Evolutionary conservation across 768 basidiomycete species (phyloP).

Genomic region (Xerocomus spinulosus): DNA sequence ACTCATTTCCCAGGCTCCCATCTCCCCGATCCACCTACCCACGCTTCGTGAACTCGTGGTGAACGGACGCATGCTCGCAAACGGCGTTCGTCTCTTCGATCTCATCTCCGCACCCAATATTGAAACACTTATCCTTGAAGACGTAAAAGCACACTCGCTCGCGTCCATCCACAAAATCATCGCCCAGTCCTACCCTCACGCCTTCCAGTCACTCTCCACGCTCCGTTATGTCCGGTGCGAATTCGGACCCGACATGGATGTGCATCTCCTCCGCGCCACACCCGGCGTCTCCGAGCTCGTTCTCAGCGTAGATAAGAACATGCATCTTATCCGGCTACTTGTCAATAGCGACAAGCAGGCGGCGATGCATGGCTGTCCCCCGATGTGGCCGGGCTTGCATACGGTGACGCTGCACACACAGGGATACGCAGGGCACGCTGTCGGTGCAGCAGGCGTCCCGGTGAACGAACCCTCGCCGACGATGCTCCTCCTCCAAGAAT

Average conservation of each 20-base stretch:
- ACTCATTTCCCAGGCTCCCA: slow-evolving; percentile 15
- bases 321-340: slow-evolving; percentile 29
- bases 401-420: slow-evolving; percentile 29
- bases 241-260: slow-evolving; percentile 29
- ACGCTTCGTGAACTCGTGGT: slow-evolving; percentile 29
- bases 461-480: slow-evolving; percentile 29
- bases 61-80: slow-evolving; percentile 27
- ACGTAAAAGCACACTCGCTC: slow-evolving; percentile 26
- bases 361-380: slow-evolving; percentile 21
- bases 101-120: slow-evolving; percentile 30
- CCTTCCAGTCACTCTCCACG: slow-evolving; percentile 26
- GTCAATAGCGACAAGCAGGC: slow-evolving; percentile 34
- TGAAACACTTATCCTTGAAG: slow-evolving; percentile 30
- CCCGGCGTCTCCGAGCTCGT: slow-evolving; percentile 31
- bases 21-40: slow-evolving; percentile 22
- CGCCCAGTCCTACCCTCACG: slow-evolving; percentile 22
- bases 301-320: slow-evolving; percentile 27
- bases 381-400: slow-evolving; percentile 28
- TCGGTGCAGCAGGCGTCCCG: slow-evolving; percentile 19
- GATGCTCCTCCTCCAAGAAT: slow-evolving; percentile 28
- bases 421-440: slow-evolving; percentile 18
- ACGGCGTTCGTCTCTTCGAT: slow-evolving; percentile 30
- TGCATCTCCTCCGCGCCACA: slow-evolving; percentile 29
- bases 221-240: slow-evolving; percentile 30
- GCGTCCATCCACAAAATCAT: slow-evolving; percentile 28